Base-by-base conservation (phyloP, 208 protist species). In the Herpetomonas muscarum region DNA sequence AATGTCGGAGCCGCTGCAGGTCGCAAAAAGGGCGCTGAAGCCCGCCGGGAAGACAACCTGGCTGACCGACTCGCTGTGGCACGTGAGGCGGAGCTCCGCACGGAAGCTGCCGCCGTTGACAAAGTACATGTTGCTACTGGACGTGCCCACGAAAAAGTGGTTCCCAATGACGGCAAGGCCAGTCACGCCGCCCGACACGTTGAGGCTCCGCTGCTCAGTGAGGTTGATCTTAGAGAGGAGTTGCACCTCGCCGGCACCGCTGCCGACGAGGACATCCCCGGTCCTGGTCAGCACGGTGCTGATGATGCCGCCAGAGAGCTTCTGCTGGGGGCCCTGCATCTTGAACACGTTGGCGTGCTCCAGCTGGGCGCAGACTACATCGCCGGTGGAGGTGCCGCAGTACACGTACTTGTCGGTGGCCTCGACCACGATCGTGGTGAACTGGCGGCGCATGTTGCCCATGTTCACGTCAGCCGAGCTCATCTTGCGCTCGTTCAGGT, bases 1-100 rank as follows among this genome's bases (percentile, higher is more conserved):
- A 64, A 98, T 98, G 63, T 98, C 95, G 12, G 81, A 71, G 13
- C 79, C 79, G 63, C 85, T 89, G 77, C 92, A 97, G 5, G 95
- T 98, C 24, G 93, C 97, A 59, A 98, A 98, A n/a, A 98, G 79
- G 42, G 94, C 90, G 55, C 87, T 96, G 73, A 95, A 95, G 55
- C 81, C 92, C 17, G 34, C 22, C 12, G 97, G 97, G 54, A 96
- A 98, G 26, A 83, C 80, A 4, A 98, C 65, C 66, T 98, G 93
- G 64, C 96, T 96, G 61, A 98, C 88, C 29, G 55, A 74, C n/a
- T 81, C 81, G 59, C 65, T 89, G 81, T 98, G 95, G 72, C 94
- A 97, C n/a, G 95, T 98, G 29, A 94, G 44, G 25, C 89, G 80
- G n/a, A 98, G 82, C 62, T 92, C 85, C 28, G 78, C 74, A 51